Conservation (phyloP, 2,329 filamentous ascomycete species). For the Didymosphaeria variabile region DNA sequence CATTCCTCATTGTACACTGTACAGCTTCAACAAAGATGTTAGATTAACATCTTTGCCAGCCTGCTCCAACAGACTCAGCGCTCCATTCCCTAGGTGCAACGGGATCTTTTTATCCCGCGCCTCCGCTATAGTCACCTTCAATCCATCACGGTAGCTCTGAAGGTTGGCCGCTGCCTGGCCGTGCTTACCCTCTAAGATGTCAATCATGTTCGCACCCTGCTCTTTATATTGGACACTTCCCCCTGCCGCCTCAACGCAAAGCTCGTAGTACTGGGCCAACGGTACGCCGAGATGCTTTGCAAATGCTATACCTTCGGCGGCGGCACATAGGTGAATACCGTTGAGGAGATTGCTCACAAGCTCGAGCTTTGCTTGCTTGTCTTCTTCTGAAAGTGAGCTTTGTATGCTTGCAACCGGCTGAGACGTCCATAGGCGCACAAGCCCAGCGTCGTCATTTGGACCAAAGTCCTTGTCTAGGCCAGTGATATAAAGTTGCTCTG, state of each 20-base stretch:
- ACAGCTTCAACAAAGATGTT: constrained; percentile 33
- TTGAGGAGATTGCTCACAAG: constrained; percentile 47
- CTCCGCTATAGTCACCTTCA: constrained; percentile 43
- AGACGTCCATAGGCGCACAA: constrained; percentile 63
- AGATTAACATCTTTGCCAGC: constrained; percentile 35
- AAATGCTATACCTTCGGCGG: constrained; percentile 49
- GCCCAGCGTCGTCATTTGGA: constrained; percentile 63
- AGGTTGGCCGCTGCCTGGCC: constrained; percentile 29
- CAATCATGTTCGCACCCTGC: constrained; percentile 43
- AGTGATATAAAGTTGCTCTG: constrained; percentile 72
- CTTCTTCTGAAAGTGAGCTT: constrained; percentile 30
- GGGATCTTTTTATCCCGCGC: constrained; percentile 48
- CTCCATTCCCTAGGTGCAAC: constrained; percentile 43
- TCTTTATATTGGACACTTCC: constrained; percentile 48
- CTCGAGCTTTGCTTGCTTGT: constrained; percentile 44
- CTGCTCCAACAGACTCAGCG: constrained; percentile 42
- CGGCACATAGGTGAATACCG: constrained; percentile 48
- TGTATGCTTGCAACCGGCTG: constrained; percentile 50
- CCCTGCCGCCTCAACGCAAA: constrained; percentile 49
- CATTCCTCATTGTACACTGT: constrained; percentile 21
- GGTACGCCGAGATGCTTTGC: constrained; percentile 50
- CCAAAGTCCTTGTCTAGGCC: constrained; percentile 67
- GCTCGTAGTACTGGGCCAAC: constrained; percentile 46
- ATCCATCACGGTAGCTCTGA: constrained; percentile 28
- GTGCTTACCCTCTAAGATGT: constrained; percentile 40